Conservation (phyloP, 306 rosid genomes). For the Medicago lupulina region DNA sequence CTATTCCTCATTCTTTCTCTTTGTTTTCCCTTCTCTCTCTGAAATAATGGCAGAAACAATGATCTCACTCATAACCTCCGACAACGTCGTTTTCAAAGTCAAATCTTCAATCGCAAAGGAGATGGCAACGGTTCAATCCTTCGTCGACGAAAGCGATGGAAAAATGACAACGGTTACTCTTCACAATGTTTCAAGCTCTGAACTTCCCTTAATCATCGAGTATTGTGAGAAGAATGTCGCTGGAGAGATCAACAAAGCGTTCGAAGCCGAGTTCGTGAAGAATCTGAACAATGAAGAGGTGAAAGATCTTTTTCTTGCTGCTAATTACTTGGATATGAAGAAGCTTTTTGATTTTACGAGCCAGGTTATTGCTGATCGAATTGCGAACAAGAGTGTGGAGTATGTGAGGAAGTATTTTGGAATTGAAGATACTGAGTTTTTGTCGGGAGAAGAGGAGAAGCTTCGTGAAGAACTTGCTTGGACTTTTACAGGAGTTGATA, state of each 20-base stretch:
- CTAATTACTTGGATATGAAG: slow-evolving; percentile 37
- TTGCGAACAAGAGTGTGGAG: slow-evolving; percentile 49
- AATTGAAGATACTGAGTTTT: slow-evolving; percentile 33
- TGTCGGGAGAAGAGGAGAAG: slow-evolving; percentile 42
- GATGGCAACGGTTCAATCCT: slow-evolving; percentile 39
- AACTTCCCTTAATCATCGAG: slow-evolving; percentile 29
- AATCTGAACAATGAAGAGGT: background rate
- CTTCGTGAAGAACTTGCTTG: slow-evolving; percentile 30
- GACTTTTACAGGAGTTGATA: slow-evolving; percentile 38
- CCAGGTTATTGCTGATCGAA: slow-evolving; percentile 37
- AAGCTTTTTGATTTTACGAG: slow-evolving; percentile 18
- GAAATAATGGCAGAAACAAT: background rate
- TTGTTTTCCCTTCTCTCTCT: background rate
- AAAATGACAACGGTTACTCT: slow-evolving; percentile 30
- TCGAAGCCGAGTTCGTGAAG: background rate
- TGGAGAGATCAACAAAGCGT: background rate
- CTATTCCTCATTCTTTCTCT: background rate
- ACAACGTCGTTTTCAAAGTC: slow-evolving; percentile 36
- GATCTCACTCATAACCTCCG: slow-evolving; percentile 20
- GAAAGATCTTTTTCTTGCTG: slow-evolving; percentile 42
- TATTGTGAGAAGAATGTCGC: slow-evolving; percentile 1
- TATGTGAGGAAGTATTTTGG: slow-evolving; percentile 41
- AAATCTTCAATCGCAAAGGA: slow-evolving; percentile 30
- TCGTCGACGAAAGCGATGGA: slow-evolving; percentile 33
- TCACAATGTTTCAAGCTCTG: slow-evolving; percentile 2